Evolutionary conservation across 306 rosid species (phyloP).

Genomic region (Hippophae gyantsensis): DNA sequence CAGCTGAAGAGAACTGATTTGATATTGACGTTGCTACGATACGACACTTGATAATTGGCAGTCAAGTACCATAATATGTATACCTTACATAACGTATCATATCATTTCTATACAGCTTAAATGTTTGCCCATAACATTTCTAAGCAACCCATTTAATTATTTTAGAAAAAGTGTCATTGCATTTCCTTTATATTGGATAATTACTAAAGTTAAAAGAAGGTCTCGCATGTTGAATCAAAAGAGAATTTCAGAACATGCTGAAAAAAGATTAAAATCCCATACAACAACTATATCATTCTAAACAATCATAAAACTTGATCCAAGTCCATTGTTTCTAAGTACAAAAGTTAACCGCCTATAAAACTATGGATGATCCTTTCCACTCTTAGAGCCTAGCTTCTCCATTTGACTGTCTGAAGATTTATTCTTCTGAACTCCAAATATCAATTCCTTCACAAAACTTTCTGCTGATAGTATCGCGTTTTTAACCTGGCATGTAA

Average conservation of each 20-base stretch:
- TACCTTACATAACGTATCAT: no score
- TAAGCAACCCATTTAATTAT: not conserved
- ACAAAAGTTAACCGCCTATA: slow-evolving; percentile 14
- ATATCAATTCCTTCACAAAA: slow-evolving; percentile 45
- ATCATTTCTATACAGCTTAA: no score
- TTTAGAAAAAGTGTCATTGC: no score
- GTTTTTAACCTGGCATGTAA: slow-evolving; percentile 55
- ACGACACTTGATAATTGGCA: no score
- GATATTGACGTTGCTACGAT: no score
- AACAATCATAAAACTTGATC: slow-evolving; percentile 1
- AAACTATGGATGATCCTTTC: slow-evolving; percentile 41
- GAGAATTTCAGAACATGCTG: not conserved
- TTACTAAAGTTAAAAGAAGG: no score
- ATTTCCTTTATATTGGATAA: no score
- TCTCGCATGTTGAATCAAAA: not conserved
- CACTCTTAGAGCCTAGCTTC: slow-evolving; percentile 27
- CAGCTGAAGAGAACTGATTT: no score
- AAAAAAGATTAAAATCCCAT: not conserved
- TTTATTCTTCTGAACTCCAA: slow-evolving; percentile 44
- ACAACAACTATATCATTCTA: not conserved
- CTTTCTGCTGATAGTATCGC: slow-evolving; percentile 51
- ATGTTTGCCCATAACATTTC: no score
- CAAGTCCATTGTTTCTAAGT: slow-evolving; percentile 21
- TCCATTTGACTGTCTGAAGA: slow-evolving; percentile 29
- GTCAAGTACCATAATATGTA: no score